Evolutionary conservation across 331 rosid genomes (phyloP), one percentile per base, ranked within the genome.

Genomic region (Quercus phellos): DNA sequence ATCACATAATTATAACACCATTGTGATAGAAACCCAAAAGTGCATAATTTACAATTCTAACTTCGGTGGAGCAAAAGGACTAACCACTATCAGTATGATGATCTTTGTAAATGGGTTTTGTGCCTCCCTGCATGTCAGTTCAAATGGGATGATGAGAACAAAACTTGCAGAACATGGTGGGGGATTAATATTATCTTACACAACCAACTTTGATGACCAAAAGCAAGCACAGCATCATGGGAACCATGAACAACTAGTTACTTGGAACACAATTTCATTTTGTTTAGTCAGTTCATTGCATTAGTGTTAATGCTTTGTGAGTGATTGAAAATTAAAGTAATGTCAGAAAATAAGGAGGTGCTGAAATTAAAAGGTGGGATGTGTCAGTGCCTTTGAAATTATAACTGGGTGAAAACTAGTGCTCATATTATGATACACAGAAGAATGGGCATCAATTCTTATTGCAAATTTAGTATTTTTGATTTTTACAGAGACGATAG

Each of bases 101-200:
- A 79, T 71, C 81, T 17, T 72, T 76, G 55, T 63, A 51, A 32
- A 21, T 67, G 77, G 46, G 35, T 77, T 77, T 80, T 43, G 53
- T 78, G 71, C 43, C 73, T 64, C 32, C 85, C 90, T 88, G 78
- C 84, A 84, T 19, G 63, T 42, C 76, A 55, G 74, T 64, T 51
- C 56, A 77, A 78, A 79, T 42, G 70, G 60, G 38, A 16, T 5
- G 16, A 54, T 53, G 26, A 71, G 34, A 78, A 76, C 14, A 21
- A 29, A 51, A 64, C 18, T 54, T 59, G 51, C 5, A 53, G 26
- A 75, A 80, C 46, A 80, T 29, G 51, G 55, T 42, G 42, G 72
- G 19, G n/a, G 77, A 24, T 60, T 4, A 53, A 74, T 5, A 78
- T 17, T 74, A 68, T 21, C 24, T 46, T 4, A 64, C 16, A 67